A percentile compares a stretch with the other conserved stretches of the same genome.
phyloP scores from a whole-genome alignment of 306 rosid genomes.

The Dalbergia oliveri region DNA sequence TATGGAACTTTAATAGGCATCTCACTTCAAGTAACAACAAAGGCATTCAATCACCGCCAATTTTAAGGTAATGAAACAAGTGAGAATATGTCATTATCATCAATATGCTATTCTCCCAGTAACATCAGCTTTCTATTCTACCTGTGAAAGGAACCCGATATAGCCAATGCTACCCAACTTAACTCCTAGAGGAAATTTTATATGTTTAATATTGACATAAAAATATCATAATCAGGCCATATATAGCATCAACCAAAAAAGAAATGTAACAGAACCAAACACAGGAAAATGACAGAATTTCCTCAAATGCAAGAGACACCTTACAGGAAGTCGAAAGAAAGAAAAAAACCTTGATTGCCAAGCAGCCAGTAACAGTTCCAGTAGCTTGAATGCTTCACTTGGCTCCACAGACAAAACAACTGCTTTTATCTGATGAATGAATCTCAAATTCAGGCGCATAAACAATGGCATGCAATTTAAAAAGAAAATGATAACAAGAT shows the following conservation, averaged over 20 bases:
- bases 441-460: slow-evolving; percentile 45
- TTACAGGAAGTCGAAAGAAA: slow-evolving; percentile 36
- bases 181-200: slow-evolving; percentile 24
- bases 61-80: slow-evolving; percentile 10
- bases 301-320: slow-evolving; percentile 24
- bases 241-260: not conserved
- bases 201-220: slow-evolving; percentile 23
- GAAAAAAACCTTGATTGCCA: slow-evolving; percentile 85
- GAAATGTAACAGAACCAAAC: slow-evolving; percentile 24
- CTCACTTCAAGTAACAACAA: not conserved
- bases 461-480: slow-evolving; percentile 31
- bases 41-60: not conserved
- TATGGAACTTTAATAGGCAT: not conserved
- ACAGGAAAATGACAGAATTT: slow-evolving; percentile 30
- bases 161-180: slow-evolving; percentile 18
- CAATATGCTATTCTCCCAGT: slow-evolving; percentile 14
- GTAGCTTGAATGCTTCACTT: slow-evolving; percentile 66
- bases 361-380: slow-evolving; percentile 61
- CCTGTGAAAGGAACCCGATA: slow-evolving; percentile 11
- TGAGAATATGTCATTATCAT: slow-evolving; percentile 4
- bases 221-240: not conserved
- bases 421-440: slow-evolving; percentile 65
- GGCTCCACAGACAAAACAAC: slow-evolving; percentile 68
- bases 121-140: slow-evolving; percentile 24
- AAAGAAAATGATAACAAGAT: slow-evolving; percentile 14